A percentile compares a stretch with the other conserved stretches of the same genome.
These are phyloP conservation scores for Phaffia rhodozyma DNA, from an alignment of 1,284 basidiomycete genomes.

Conservation along the genomic window DNA sequence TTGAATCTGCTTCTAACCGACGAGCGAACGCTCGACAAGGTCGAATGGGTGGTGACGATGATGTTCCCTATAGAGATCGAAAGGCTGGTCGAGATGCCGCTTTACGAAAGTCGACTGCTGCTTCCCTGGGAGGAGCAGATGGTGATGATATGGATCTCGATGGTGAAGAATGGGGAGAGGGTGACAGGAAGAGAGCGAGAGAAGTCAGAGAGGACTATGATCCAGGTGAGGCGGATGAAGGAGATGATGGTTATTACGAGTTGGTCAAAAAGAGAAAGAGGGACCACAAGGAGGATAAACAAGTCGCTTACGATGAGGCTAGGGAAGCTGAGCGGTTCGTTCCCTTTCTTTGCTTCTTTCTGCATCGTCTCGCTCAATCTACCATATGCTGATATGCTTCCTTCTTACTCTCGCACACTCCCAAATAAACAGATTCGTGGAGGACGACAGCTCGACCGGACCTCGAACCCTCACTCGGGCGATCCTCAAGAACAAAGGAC, in stretches of 20 bases:
- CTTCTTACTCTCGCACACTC: conserved; percentile 9
- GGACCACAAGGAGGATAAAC: conserved; percentile 63
- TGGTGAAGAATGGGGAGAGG: conserved; percentile 38
- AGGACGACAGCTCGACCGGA: conserved; percentile 41
- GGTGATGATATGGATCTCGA: conserved; percentile 34
- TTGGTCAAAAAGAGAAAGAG: conserved; percentile 63
- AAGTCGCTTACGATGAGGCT: conserved; percentile 58
- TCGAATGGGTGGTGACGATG: conserved; percentile 61
- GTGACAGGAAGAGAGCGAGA: conserved; percentile 40
- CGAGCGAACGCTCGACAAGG: conserved; percentile 50
- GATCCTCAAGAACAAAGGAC: conserved; percentile 82
- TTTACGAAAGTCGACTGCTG: conserved; percentile 27
- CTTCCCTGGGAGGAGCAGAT: conserved; percentile 27
- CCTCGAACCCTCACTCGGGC: conserved; percentile 77
- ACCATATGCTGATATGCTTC: conserved; percentile 8
- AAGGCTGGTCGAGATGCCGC: conserved; percentile 39
- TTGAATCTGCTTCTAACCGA: conserved; percentile 61
- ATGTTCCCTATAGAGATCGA: conserved; percentile 40
- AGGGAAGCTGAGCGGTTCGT: conserved; percentile 9
- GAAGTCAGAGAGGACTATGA: conserved; percentile 35
- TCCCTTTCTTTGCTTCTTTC: neutral
- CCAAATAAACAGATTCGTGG: conserved; percentile 39
- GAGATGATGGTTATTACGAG: conserved; percentile 67
- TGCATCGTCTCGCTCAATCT: neutral
- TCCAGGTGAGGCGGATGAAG: conserved; percentile 34